Base-by-base conservation (phyloP, 2,329 filamentous ascomycete species). In the Exophiala aquamarina region DNA sequence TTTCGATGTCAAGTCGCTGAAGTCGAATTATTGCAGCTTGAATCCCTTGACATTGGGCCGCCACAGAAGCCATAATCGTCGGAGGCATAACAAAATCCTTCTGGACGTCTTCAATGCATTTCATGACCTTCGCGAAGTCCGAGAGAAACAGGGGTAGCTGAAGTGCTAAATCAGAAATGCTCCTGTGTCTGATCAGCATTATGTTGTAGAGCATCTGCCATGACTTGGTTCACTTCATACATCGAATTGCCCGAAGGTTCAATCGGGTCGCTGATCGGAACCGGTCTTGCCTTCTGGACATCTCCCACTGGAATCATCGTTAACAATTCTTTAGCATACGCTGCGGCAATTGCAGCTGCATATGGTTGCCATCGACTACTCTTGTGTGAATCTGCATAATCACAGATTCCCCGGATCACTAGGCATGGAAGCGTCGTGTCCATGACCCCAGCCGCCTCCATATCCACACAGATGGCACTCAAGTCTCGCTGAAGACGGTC, bases 331-430 rank as follows among this genome's bases (percentile, higher is more conserved):
- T 49, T 49, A 13, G 47, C 42, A 32, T 31, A 47, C n/a, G 42
- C 41, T 8, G 47, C 41, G n/a, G 47, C 47, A 15, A 33, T 41
- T 19, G 54, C 53, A 2, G 58, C 60, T 14, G 61, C 61, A 45
- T 60, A 63, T 1, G 35, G 21, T 15, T 61, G 61, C 61, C 61
- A 65, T 2, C 33, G 23, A 3, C 63, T 52, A 37, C 59, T 60
- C 46, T 62, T 64, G 43, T 63, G 60, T 1, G 59, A 55, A 23
- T 60, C 58, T 4, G 52, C 40, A 21, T 61, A 57, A 35, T 62
- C 53, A 49, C 61, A 59, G 26, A 60, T 57, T 1, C 58, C 58
- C 3, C 58, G 47, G 34, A 60, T 55, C 2, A 57, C 56, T 2
- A 60, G 28, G 21, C 55, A 59, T 1, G 57, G 52, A 15, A 59